Conservation (phyloP, 208 protist species). For the Blastocrithidia nonstop region DNA sequence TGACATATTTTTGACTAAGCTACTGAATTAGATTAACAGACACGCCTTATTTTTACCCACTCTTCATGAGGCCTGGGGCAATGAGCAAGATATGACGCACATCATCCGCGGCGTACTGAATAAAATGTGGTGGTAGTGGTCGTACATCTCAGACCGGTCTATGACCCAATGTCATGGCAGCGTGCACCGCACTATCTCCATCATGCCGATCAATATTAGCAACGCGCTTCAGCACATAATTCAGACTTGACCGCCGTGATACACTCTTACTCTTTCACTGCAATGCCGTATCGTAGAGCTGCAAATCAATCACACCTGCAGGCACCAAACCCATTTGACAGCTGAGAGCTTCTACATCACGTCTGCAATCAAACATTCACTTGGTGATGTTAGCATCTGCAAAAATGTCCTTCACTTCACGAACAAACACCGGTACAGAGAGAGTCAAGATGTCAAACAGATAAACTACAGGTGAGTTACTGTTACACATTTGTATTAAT, state of each 20-base stretch:
- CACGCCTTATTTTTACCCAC: neutral
- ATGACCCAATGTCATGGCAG: conserved; percentile 70
- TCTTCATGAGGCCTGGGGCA: conserved; percentile 9
- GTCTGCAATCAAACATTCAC: conserved; percentile 80
- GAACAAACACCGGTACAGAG: conserved; percentile 11
- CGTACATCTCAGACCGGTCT: conserved; percentile 81
- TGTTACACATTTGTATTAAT: conserved; percentile 62
- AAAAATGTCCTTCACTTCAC: conserved; percentile 19
- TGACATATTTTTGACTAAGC: conserved; percentile 58
- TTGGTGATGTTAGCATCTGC: conserved; percentile 30
- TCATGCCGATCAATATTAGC: conserved; percentile 51
- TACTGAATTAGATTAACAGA: conserved; percentile 23
- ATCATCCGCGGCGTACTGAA: conserved; percentile 81
- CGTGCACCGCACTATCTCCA: conserved; percentile 58
- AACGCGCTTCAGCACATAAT: conserved; percentile 67
- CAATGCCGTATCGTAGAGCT: conserved; percentile 69
- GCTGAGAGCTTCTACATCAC: conserved; percentile 77
- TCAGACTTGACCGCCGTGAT: conserved; percentile 70
- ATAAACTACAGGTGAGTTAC: conserved; percentile 41
- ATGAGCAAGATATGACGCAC: conserved; percentile 77
- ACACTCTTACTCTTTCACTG: conserved; percentile 72
- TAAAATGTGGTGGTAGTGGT: conserved; percentile 69
- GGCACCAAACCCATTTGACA: conserved; percentile 55
- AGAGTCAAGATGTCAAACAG: conserved; percentile 77
- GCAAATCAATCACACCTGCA: conserved; percentile 52